Evolutionary conservation across 2,329 filamentous ascomycete genomes (phyloP).

Genomic region (Neonectria sp.): DNA sequence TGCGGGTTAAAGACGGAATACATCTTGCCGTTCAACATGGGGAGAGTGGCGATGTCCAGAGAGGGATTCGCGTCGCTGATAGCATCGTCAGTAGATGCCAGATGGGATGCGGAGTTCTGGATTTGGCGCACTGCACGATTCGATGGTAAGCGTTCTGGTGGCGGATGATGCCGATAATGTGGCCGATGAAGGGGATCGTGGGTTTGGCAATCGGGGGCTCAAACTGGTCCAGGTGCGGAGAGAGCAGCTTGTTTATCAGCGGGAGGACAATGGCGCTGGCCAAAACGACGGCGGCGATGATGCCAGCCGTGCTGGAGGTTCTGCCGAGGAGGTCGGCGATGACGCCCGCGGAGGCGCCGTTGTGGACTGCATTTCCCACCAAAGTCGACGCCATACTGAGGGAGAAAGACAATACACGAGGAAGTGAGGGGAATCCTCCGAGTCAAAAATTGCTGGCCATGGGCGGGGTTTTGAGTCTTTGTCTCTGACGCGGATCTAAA

Average conservation of each 20-base stretch:
- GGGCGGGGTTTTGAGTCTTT: background rate
- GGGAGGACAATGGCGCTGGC: constrained; percentile 27
- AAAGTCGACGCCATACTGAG: background rate
- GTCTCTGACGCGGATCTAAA: background rate
- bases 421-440: background rate
- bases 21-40: constrained; percentile 59
- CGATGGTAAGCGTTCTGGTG: constrained; percentile 55
- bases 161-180: constrained; percentile 60
- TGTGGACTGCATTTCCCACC: background rate
- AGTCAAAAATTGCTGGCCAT: background rate
- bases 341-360: background rate
- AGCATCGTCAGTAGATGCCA: background rate
- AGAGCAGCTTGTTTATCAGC: constrained; percentile 36
- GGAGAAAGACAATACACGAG: background rate
- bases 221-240: constrained; percentile 47
- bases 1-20: constrained; percentile 61
- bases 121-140: constrained; percentile 53
- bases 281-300: constrained; percentile 25
- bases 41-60: constrained; percentile 59
- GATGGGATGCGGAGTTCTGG: background rate
- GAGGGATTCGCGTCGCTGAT: constrained; percentile 45
- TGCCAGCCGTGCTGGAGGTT: background rate
- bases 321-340: background rate
- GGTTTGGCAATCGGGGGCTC: constrained; percentile 61
- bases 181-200: constrained; percentile 61